A percentile compares a stretch with the other conserved stretches of the same genome.
Evolutionary conservation across 768 basidiomycete species (phyloP).

Genomic region (Russula griseocarnosa): DNA sequence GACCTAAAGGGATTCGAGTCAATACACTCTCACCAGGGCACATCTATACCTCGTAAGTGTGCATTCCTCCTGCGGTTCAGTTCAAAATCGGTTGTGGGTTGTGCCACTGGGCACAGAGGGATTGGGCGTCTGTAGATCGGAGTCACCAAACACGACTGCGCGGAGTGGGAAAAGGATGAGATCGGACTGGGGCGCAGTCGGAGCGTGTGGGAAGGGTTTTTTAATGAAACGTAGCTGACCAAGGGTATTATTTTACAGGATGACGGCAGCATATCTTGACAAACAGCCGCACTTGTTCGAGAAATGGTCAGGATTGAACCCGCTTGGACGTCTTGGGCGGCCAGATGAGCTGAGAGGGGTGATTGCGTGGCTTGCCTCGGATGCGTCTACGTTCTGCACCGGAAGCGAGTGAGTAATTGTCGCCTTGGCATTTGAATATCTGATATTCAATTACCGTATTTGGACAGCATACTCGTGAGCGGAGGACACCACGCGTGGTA

Average conservation of each 20-base stretch:
- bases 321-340: slow-evolving; percentile 64
- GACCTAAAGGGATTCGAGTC: slow-evolving; percentile 59
- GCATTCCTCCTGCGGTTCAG: too few species aligned
- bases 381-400: slow-evolving; percentile 74
- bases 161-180: background rate
- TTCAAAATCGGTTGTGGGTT: background rate
- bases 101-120: background rate
- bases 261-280: slow-evolving; percentile 73
- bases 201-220: background rate
- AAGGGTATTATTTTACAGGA: slow-evolving; percentile 38
- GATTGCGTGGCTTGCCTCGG: slow-evolving; percentile 65
- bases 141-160: slow-evolving; percentile 7
- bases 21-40: slow-evolving; percentile 75
- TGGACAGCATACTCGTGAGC: slow-evolving; percentile 51
- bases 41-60: slow-evolving; percentile 51
- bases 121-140: background rate
- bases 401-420: slow-evolving; percentile 66
- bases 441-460: background rate
- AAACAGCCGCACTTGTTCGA: slow-evolving; percentile 55
- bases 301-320: slow-evolving; percentile 68
- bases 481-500: slow-evolving; percentile 65
- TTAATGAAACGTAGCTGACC: slow-evolving; percentile 6
- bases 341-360: slow-evolving; percentile 73
- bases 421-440: background rate
- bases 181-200: slow-evolving; percentile 16